Conservation (phyloP, 495 filamentous ascomycete genomes). For the Astrothelium macrocarpum region DNA sequence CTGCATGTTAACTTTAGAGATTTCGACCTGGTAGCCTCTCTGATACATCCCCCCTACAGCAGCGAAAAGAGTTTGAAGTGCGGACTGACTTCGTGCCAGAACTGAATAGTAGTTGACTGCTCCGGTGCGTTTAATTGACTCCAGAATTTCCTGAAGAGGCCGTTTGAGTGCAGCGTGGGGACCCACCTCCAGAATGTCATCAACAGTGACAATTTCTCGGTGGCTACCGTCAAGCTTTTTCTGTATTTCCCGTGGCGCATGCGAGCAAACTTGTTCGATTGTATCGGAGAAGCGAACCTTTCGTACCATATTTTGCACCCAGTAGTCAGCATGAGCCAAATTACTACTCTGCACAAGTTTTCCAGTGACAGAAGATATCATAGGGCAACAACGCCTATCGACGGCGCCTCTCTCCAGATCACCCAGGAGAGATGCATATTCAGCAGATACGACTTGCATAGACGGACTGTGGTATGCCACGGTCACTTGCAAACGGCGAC, state of each 20-base stretch:
- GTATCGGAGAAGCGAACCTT: constrained; percentile 14
- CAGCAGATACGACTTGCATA: constrained; percentile 34
- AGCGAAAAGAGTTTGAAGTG: no score
- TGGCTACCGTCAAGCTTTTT: background rate
- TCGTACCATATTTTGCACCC: constrained; percentile 11
- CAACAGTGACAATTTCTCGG: background rate
- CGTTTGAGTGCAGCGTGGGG: background rate
- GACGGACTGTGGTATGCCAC: constrained; percentile 47
- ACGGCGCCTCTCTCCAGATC: background rate
- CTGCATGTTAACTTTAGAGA: no score
- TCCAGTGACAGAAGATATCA: background rate
- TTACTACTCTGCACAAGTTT: background rate
- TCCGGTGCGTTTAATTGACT: no score
- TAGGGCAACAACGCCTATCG: background rate
- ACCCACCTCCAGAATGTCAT: background rate
- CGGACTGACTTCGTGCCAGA: no score
- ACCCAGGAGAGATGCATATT: background rate
- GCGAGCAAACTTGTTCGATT: background rate
- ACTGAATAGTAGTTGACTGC: no score
- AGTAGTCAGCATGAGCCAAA: constrained; percentile 3
- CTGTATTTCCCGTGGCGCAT: no score
- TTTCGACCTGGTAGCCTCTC: no score
- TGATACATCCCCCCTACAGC: no score
- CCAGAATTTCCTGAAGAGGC: background rate
- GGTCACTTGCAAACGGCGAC: constrained; percentile 1